Conservation (phyloP, 2,329 filamentous ascomycete genomes). For the Cladophialophora immunda region DNA sequence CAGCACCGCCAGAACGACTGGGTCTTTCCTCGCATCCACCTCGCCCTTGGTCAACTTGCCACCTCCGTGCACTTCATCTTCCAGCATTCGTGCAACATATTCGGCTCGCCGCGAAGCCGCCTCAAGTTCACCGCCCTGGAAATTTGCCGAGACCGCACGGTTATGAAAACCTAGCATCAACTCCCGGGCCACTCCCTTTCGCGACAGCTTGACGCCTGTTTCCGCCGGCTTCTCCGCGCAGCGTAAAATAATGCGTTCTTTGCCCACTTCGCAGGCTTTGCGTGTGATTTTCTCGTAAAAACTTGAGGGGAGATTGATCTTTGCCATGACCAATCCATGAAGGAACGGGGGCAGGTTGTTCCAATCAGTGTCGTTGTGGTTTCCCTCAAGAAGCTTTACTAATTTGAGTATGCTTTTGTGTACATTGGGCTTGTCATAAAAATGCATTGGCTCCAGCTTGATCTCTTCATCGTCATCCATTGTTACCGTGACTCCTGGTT, state of each 20-base stretch:
- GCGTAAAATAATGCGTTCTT: constrained; percentile 48
- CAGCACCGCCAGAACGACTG: constrained; percentile 53
- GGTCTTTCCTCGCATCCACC: constrained; percentile 50
- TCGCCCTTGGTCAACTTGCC: constrained; percentile 25
- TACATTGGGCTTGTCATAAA: constrained; percentile 46
- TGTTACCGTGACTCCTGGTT: constrained; percentile 52
- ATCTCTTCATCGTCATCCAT: constrained; percentile 51
- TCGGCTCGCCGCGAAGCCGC: constrained; percentile 47
- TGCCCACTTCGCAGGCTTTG: constrained; percentile 48
- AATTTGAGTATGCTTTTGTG: constrained; percentile 44
- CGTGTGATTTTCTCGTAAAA: constrained; percentile 50
- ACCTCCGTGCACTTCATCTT: constrained; percentile 45
- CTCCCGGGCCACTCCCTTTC: constrained; percentile 43
- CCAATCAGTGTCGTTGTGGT: constrained; percentile 47
- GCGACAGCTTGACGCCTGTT: constrained; percentile 49
- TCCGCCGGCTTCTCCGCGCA: constrained; percentile 47
- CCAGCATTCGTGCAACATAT: constrained; percentile 48
- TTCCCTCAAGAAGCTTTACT: constrained; percentile 48
- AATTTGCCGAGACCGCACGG: constrained; percentile 46
- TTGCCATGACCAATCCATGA: constrained; percentile 47
- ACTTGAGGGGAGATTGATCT: constrained; percentile 39
- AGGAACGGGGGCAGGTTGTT: constrained; percentile 53
- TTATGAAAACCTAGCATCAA: constrained; percentile 51
- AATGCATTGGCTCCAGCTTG: constrained; percentile 49
- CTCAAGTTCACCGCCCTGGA: constrained; percentile 45